These are phyloP conservation scores for Nematocida minor DNA, from an alignment of 371 early-diverging fungal species.

Conservation along the genomic window DNA sequence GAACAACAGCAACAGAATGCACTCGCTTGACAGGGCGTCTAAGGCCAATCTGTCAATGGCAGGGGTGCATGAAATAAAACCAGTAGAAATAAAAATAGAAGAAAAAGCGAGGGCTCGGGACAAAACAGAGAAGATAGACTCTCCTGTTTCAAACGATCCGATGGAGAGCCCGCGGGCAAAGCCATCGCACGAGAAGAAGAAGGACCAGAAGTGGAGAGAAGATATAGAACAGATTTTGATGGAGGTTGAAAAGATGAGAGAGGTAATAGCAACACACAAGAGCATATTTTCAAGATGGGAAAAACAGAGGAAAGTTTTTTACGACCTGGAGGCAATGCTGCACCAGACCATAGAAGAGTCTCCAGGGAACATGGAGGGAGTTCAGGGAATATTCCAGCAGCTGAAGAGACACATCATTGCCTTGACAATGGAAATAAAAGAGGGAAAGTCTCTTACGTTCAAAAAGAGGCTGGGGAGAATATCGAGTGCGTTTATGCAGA, in stretches of 20 bases:
- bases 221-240: not conserved
- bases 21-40: not conserved
- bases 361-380: not conserved
- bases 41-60: not conserved
- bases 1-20: constrained; percentile 10
- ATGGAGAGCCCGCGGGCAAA: not conserved
- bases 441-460: not conserved
- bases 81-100: not conserved
- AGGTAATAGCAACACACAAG: constrained; percentile 11
- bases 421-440: constrained; percentile 32
- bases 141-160: not conserved
- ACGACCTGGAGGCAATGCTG: constrained; percentile 4
- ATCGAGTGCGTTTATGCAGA: constrained; percentile 36
- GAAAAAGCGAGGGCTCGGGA: not conserved
- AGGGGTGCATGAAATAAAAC: not conserved
- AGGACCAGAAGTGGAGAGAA: not conserved
- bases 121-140: not conserved
- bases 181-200: not conserved
- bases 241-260: constrained; percentile 26
- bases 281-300: constrained; percentile 36
- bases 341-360: not conserved
- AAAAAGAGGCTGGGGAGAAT: constrained; percentile 22
- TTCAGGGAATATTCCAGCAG: constrained; percentile 41
- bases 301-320: constrained; percentile 19
- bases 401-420: constrained; percentile 37